A percentile compares a stretch with the other conserved stretches of the same genome.
Conservation (phyloP, 257 asterid species). For the Phtheirospermum japonicum region DNA sequence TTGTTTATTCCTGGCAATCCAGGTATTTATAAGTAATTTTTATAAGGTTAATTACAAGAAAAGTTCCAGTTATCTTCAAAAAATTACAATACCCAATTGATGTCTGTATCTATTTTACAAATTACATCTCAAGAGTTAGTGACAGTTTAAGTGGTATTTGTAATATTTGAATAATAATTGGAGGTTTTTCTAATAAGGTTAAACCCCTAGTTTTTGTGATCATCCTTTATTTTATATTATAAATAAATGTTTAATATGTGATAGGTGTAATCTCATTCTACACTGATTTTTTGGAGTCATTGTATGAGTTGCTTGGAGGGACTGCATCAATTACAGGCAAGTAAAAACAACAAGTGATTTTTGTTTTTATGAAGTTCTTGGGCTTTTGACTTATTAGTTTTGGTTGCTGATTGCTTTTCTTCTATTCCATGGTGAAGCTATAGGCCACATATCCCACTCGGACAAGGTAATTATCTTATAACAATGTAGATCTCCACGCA, state of each 20-base stretch:
- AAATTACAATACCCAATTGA: no score
- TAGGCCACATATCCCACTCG: constrained; percentile 69
- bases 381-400: background rate
- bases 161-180: background rate
- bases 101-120: no score
- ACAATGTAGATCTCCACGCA: background rate
- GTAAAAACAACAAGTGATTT: constrained; percentile 10
- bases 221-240: no score
- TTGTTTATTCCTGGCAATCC: constrained; percentile 94
- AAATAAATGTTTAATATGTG: constrained; percentile 23
- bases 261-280: constrained; percentile 84
- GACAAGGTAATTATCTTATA: constrained; percentile 48
- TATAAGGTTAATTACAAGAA: no score
- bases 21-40: constrained; percentile 39
- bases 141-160: background rate
- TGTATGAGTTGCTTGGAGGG: constrained; percentile 67
- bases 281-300: constrained; percentile 65
- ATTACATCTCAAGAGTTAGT: no score
- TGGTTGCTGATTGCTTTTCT: constrained; percentile 27
- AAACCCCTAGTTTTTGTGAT: background rate
- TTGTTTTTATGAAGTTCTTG: background rate
- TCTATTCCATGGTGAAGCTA: constrained; percentile 47
- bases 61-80: no score
- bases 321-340: constrained; percentile 78
- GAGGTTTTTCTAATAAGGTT: background rate